phyloP scores from a whole-genome alignment of 805 yeast species.

The Ogataea degrootiae region DNA sequence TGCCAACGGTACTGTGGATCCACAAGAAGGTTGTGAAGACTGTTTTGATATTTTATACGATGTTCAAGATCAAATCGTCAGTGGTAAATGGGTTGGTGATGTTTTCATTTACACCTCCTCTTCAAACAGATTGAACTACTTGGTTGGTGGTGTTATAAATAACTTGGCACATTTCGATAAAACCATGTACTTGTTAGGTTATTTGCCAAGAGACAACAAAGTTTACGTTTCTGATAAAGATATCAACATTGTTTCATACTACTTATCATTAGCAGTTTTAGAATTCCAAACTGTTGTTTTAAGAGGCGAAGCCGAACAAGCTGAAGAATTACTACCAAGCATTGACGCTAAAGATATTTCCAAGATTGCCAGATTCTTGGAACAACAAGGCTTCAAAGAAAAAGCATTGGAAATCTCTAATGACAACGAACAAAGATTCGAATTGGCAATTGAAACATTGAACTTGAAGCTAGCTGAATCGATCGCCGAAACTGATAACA shows the following conservation, averaged over 20 bases:
- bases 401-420: conserved; percentile 80
- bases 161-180: conserved; percentile 91
- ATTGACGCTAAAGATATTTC: conserved; percentile 62
- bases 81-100: conserved; percentile 97
- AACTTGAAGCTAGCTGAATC: conserved; percentile 68
- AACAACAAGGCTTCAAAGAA: conserved; percentile 82
- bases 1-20: conserved; percentile 51
- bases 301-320: conserved; percentile 89
- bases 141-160: conserved; percentile 90
- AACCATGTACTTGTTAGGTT: conserved; percentile 81
- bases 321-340: conserved; percentile 59
- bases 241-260: conserved; percentile 74
- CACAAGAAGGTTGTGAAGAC: conserved; percentile 85
- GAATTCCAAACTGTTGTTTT: conserved; percentile 95
- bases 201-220: conserved; percentile 83
- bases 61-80: conserved; percentile 70
- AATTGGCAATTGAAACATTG: conserved; percentile 75
- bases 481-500: conserved; percentile 49
- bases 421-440: conserved; percentile 89
- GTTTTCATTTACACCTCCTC: conserved; percentile 88
- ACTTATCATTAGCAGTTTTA: conserved; percentile 75
- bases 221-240: conserved; percentile 91
- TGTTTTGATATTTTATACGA: conserved; percentile 84
- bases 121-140: conserved; percentile 83
- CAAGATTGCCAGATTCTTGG: conserved; percentile 87